Evolutionary conservation across 1,139 yeast genomes (phyloP), one percentile per base, ranked within the genome.

Genomic region (Hansenula lynferdii): DNA sequence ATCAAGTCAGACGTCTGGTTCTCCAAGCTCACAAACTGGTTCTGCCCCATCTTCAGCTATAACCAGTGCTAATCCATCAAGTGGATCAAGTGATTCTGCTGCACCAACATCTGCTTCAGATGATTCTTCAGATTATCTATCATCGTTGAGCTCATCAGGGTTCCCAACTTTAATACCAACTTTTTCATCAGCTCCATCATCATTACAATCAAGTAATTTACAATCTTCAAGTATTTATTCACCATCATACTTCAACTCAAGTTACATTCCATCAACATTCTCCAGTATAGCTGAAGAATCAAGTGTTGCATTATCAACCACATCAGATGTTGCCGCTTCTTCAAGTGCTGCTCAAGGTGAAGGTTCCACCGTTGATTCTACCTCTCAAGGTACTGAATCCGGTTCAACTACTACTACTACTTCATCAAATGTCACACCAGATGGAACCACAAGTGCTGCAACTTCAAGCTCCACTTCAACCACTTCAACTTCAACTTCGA

Each of bases 381-480:
- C 45, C 8, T 31, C 43, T n/a, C n/a, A n/a, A 1, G 19, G 44
- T 4, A 24, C 50, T 11, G 29, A 48, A 18, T 16, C 55, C 18
- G 20, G 54, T 12, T 19, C 57, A 8, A 30, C 52, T 9, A 34
- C 57, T 12, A 37, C 57, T 6, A 29, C 56, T 4, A 20, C 57
- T 9, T 19, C 56, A 10, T n/a, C n/a, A n/a, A n/a, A n/a, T n/a
- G n/a, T n/a, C n/a, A n/a, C n/a, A n/a, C n/a, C n/a, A n/a, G n/a
- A n/a, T n/a, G n/a, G n/a, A n/a, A n/a, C n/a, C n/a, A n/a, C n/a
- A n/a, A n/a, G n/a, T n/a, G n/a, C n/a, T n/a, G n/a, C n/a, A n/a
- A n/a, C n/a, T n/a, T n/a, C n/a, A n/a, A n/a, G n/a, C n/a, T n/a
- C n/a, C n/a, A 34, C 57, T 15, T 21, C 52, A 8, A 21, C 52